Conservation (phyloP, 2,329 filamentous ascomycete species). For the Paraphoma chrysanthemicola region DNA sequence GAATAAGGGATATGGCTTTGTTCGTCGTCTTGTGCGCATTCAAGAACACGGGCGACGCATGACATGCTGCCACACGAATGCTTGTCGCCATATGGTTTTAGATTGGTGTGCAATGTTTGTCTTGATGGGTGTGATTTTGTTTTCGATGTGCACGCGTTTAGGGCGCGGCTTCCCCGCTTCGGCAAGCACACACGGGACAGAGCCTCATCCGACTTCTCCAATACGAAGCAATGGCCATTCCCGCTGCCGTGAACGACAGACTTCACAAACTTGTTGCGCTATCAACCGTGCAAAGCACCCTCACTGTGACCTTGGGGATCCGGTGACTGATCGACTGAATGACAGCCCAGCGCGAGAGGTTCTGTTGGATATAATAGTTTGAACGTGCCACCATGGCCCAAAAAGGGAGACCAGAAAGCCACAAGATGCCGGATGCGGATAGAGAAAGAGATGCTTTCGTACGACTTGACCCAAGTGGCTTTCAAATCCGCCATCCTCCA, state of each 20-base stretch:
- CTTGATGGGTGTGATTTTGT: neutral
- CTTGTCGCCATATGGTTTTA: conserved; percentile 10
- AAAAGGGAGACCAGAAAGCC: no score
- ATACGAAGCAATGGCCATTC: no score
- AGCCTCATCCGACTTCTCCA: neutral
- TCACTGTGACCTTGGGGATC: no score
- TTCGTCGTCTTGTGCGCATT: conserved; percentile 54
- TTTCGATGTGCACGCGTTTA: neutral
- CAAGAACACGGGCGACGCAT: conserved; percentile 55
- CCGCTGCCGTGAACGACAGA: no score
- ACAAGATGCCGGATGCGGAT: neutral
- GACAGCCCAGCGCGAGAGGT: no score
- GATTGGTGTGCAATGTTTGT: neutral
- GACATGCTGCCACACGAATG: conserved; percentile 35
- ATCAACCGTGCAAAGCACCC: no score
- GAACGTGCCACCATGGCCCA: no score
- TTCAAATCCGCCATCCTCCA: conserved; percentile 32
- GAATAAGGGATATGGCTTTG: conserved; percentile 57
- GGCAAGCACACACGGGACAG: neutral
- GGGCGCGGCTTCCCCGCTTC: neutral
- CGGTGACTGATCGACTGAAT: no score
- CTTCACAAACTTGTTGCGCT: no score
- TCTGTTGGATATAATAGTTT: no score
- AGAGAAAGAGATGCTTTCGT: conserved; percentile 8
- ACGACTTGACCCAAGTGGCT: conserved; percentile 8